phyloP scores from a whole-genome alignment of 2,329 filamentous ascomycete genomes.

The Scedosporium dehoogii region DNA sequence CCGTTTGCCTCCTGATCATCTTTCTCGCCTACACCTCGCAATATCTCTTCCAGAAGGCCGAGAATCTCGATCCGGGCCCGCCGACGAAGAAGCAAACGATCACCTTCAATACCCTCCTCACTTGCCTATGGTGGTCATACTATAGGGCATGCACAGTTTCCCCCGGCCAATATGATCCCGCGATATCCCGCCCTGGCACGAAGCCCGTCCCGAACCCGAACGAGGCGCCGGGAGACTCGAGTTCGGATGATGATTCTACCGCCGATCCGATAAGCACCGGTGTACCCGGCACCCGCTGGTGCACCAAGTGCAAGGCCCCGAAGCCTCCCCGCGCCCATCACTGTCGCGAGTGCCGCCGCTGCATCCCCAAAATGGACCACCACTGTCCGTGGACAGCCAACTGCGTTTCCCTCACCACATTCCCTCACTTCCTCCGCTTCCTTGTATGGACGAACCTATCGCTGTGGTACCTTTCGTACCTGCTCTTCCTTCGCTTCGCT shows the following conservation, averaged over 20 bases:
- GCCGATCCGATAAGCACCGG: not conserved
- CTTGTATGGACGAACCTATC: conserved; percentile 57
- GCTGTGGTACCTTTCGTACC: conserved; percentile 50
- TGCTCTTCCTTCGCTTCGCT: conserved; percentile 49
- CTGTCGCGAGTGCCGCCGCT: conserved; percentile 65
- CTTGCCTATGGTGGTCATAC: conserved; percentile 61
- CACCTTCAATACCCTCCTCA: conserved; percentile 56
- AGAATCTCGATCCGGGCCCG: conserved; percentile 49
- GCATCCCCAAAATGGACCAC: conserved; percentile 75
- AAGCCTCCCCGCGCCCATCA: conserved; percentile 76
- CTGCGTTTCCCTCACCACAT: conserved; percentile 73
- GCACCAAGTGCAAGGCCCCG: conserved; percentile 61
- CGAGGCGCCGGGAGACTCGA: conserved; percentile 12
- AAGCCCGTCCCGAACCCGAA: not conserved
- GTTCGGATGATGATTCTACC: conserved; percentile 14
- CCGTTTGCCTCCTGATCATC: conserved; percentile 53
- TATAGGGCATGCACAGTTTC: conserved; percentile 48
- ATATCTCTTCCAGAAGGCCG: conserved; percentile 51
- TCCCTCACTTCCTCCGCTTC: conserved; percentile 76
- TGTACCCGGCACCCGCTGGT: conserved; percentile 43
- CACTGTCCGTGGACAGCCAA: conserved; percentile 81
- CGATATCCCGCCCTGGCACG: conserved; percentile 21
- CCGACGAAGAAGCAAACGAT: conserved; percentile 45
- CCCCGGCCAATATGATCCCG: conserved; percentile 41
- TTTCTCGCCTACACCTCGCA: conserved; percentile 68